Conservation (phyloP, 2,329 filamentous ascomycete genomes). For the Beauveria sp. region DNA sequence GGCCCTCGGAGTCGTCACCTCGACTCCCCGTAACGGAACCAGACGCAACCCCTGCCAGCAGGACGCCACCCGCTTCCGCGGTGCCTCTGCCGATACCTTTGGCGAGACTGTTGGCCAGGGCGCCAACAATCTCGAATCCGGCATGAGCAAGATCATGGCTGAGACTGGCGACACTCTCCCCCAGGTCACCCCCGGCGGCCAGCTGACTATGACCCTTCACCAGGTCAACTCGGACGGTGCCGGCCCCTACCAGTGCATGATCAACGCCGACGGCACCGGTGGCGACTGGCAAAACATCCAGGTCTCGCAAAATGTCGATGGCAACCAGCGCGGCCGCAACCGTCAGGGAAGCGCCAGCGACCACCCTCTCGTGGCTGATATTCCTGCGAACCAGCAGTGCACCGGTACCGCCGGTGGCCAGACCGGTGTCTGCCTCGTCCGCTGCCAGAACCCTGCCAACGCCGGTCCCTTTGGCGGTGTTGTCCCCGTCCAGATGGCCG, state of each 20-base stretch:
- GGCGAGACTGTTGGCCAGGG: slow-evolving; percentile 53
- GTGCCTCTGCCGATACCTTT: slow-evolving; percentile 41
- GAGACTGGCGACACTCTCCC: slow-evolving; percentile 50
- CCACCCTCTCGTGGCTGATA: slow-evolving; percentile 48
- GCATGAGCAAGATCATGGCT: slow-evolving; percentile 49
- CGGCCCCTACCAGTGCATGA: slow-evolving; percentile 58
- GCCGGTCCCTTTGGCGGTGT: slow-evolving; percentile 57
- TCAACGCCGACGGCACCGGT: slow-evolving; percentile 53
- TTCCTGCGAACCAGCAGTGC: slow-evolving; percentile 48
- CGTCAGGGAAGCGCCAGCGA: slow-evolving; percentile 32
- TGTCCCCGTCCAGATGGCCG: slow-evolving; percentile 44
- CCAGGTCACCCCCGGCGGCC: slow-evolving; percentile 50
- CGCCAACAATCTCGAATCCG: slow-evolving; percentile 47
- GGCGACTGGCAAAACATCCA: slow-evolving; percentile 43
- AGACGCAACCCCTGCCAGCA: slow-evolving; percentile 54
- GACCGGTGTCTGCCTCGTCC: slow-evolving; percentile 53
- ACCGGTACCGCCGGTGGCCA: slow-evolving; percentile 53
- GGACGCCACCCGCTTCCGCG: slow-evolving; percentile 55
- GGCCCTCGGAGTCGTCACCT: slow-evolving; percentile 42
- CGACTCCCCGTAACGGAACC: slow-evolving; percentile 55
- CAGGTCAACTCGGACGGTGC: slow-evolving; percentile 62
- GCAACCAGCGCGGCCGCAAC: slow-evolving; percentile 31
- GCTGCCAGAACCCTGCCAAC: slow-evolving; percentile 52
- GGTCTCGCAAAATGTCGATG: slow-evolving; percentile 35
- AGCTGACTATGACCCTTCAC: slow-evolving; percentile 55